phyloP scores from a whole-genome alignment of 1,284 basidiomycete genomes.

The Irpex sp. region DNA sequence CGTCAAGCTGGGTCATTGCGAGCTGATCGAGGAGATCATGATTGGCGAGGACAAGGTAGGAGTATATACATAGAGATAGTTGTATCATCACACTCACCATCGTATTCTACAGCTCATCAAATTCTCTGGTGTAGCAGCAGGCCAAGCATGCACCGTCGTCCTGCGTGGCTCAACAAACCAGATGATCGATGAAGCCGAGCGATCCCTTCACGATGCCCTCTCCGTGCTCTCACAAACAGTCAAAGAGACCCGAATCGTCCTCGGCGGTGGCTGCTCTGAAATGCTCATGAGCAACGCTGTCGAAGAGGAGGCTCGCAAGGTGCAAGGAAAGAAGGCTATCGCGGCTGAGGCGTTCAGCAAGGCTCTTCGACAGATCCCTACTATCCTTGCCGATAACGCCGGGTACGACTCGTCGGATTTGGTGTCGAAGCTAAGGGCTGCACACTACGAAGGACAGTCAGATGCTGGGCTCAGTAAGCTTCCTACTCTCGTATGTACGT shows the following conservation, averaged over 20 bases:
- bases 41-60: constrained; percentile 97
- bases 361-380: constrained; percentile 92
- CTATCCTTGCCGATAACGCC: constrained; percentile 95
- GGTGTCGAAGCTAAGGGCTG: constrained; percentile 85
- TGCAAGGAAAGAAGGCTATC: constrained; percentile 93
- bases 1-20: constrained; percentile 91
- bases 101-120: constrained; percentile 78
- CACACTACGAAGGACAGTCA: constrained; percentile 85
- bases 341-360: constrained; percentile 89
- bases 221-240: constrained; percentile 97
- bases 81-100: not conserved
- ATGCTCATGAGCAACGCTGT: constrained; percentile 97
- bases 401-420: constrained; percentile 97
- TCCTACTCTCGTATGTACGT: constrained; percentile 12
- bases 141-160: constrained; percentile 98
- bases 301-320: constrained; percentile 81
- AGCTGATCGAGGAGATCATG: constrained; percentile 97
- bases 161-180: constrained; percentile 95
- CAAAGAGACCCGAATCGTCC: constrained; percentile 90
- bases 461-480: constrained; percentile 79
- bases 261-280: constrained; percentile 96
- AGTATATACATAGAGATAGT: not conserved
- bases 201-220: constrained; percentile 95
- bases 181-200: constrained; percentile 99
- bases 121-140: constrained; percentile 97